Base-by-base conservation (phyloP, 139 green algal species). In the Bryopsis sp. region DNA sequence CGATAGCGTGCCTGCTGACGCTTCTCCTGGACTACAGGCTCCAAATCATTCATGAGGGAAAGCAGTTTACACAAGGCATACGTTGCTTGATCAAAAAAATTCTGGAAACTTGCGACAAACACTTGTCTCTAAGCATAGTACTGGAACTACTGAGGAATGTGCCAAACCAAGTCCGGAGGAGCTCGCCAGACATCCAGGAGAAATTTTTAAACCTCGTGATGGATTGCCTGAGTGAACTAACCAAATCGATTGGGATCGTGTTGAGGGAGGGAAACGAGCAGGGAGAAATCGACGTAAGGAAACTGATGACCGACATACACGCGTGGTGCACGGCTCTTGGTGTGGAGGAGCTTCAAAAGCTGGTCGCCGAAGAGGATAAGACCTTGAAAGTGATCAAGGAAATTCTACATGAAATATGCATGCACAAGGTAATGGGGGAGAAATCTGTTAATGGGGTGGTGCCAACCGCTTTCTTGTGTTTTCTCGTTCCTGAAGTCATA, bases 191-290 rank as follows among this genome's bases (percentile, higher is more conserved):
- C 5, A 7, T 54, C 11, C 33, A 69, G 26, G 32, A 54, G 7
- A 31, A 36, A 54, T 69, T 69, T 36, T 35, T 58, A 31, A 87
- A 96, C 58, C 82, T 97, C 61, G 83, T 96, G 15, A 88, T 97
- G 48, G 97, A 96, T 77, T 99, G 94, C 86, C 84, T 96, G 4
- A 96, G 98, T 72, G 96, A 97, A 79, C 83, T 93, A 47, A 96
- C 90, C 26, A 97, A 97, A 79, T 73, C 78, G 2, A 78, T 88
- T 43, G 62, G 35, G 19, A 35, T 5, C 4, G 29, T 69, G 19
- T 28, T 69, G 35, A 63, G 11, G n/a, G n/a, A n/a, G n/a, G n/a
- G n/a, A n/a, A n/a, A n/a, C n/a, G n/a, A n/a, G n/a, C n/a, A n/a
- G n/a, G n/a, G n/a, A n/a, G n/a, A n/a, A n/a, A n/a, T n/a, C n/a